A percentile compares a stretch with the other conserved stretches of the same genome.
phyloP scores from a whole-genome alignment of 306 rosid genomes.

The Rubus parviflorus region DNA sequence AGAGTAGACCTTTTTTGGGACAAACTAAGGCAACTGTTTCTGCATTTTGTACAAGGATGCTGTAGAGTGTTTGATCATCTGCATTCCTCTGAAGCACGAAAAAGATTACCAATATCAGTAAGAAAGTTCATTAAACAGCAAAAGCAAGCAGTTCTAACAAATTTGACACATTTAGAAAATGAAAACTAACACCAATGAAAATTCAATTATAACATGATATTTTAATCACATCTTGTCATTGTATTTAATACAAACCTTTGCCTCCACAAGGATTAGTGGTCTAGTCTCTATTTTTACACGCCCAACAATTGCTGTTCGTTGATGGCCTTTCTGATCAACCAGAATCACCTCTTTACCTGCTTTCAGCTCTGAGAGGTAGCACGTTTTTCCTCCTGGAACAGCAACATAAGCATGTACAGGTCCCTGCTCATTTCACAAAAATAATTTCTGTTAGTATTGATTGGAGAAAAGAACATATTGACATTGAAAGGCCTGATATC shows the following conservation, averaged over 20 bases:
- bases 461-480: neutral
- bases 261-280: constrained; percentile 80
- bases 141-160: constrained; percentile 11
- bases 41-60: constrained; percentile 81
- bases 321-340: constrained; percentile 73
- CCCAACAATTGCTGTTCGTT: constrained; percentile 71
- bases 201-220: neutral
- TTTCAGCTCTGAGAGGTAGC: constrained; percentile 80
- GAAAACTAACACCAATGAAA: neutral
- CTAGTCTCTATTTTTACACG: constrained; percentile 88
- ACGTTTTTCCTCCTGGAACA: constrained; percentile 80
- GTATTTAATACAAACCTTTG: constrained; percentile 51
- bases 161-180: neutral
- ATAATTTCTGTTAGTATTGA: neutral
- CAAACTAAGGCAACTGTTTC: constrained; percentile 85
- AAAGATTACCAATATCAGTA: neutral
- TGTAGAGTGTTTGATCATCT: constrained; percentile 48
- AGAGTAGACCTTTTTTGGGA: constrained; percentile 50
- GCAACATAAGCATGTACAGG: constrained; percentile 85
- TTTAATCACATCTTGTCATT: neutral
- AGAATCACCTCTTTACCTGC: constrained; percentile 85
- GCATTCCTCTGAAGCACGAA: constrained; percentile 44
- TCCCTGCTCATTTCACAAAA: constrained; percentile 47
- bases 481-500: neutral
- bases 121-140: neutral